Base-by-base conservation (phyloP, 2,329 filamentous ascomycete species). In the Didymella pomorum region DNA sequence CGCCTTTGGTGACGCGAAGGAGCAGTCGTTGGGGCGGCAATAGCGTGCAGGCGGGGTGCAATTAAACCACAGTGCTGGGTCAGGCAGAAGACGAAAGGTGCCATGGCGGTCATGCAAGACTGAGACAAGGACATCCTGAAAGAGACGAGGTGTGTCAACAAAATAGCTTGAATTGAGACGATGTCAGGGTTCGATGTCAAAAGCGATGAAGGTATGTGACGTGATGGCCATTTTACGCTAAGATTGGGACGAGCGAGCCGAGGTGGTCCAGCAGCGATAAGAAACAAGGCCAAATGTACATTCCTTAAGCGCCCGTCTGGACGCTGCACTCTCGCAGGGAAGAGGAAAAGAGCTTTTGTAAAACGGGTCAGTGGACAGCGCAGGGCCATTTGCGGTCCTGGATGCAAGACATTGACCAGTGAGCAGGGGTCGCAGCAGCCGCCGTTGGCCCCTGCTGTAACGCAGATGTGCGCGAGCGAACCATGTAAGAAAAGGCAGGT, bases 371-470 rank as follows among this genome's bases (percentile, higher is more conserved):
- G 37, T 44, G 47, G 43, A 47, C 47, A 43, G 35, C 21, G 39
- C 44, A 29, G 11, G 44, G 26, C 35, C 47, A 37, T 21, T 44
- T 60, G 16, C 23, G 26, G 45, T 37, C 28, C 25, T 35, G 33
- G 21, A 52, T 61, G 61, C 57, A 61, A 61, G 62, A 60, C 56
- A 62, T 62, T 59, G 51, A 42, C 52, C 31, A 47, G 39, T 56
- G 39, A 48, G 47, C 57, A 55, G 61, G 58, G 64, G 56, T 55
- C 14, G 61, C 61, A 67, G 63, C 70, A 70, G 60, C 56, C 67
- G 68, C 65, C 51, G 55, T 46, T 53, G 33, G 46, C 35, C 35
- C 35, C n/a, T 20, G 35, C 8, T 37, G 16, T 11, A 18, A 37
- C 33, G 33, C 33, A 37, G 29, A 33, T 18, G 16, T 37, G 33